Base-by-base conservation (phyloP, 768 basidiomycete species). In the Tulasnella sp. region DNA sequence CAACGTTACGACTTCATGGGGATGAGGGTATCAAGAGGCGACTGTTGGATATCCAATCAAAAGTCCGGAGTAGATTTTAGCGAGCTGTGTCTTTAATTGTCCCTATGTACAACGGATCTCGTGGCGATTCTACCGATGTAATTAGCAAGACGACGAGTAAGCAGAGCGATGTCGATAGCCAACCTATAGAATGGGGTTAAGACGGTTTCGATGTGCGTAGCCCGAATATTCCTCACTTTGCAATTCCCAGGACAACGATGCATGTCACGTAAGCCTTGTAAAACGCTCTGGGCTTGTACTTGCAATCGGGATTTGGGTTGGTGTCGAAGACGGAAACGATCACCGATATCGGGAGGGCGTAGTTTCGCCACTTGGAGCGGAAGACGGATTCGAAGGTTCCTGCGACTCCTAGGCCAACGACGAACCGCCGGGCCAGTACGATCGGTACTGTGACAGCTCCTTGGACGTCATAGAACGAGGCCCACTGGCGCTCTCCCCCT, bases 1-100 rank as follows among this genome's bases (percentile, higher is more conserved):
- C 86, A 16, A 93, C 94, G 82, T 83, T 95, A 81, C 77, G 73
- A 7, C 6, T 37, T 15, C 39, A 26, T 29, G 51, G 70, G 6
- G 73, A 79, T 61, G 77, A 71, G 39, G 26, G 16, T 7, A 78
- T 69, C 18, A 78, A 74, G 78, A 26, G 37, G 72, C 40, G 40
- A 44, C 46, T 80, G 29, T 20, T 37, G n/a, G 79, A 80, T 26
- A 79, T 80, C 10, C 79, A 80, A 44, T 26, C n/a, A 9, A 80
- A 74, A 71, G 67, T 80, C 13, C 70, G 79, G 37, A 57, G 51
- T 39, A 61, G 79, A n/a, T 80, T 80, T 73, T 80, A 70, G 70
- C 44, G 73, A 40, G n/a, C 4, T n/a, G 20, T 29, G 44, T n/a
- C 1, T 7, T 42, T 48, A 48, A 26, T 23, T 76, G 42, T 61